Evolutionary conservation across 2,329 filamentous ascomycete genomes (phyloP).

Genomic region (Claviceps fusiformis): DNA sequence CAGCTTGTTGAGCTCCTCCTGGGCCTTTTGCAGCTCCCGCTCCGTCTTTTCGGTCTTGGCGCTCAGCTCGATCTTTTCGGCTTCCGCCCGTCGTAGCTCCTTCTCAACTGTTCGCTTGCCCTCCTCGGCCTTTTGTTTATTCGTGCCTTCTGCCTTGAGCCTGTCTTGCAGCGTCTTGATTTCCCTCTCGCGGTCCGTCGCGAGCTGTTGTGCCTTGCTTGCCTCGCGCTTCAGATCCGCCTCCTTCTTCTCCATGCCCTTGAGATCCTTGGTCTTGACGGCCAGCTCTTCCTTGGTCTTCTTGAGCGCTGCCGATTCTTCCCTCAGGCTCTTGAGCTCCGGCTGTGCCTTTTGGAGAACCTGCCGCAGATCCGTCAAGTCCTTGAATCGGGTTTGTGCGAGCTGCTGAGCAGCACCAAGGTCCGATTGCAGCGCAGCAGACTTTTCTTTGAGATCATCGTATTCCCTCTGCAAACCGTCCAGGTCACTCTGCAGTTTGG

Average conservation of each 20-base stretch:
- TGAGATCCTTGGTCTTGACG: slow-evolving; percentile 44
- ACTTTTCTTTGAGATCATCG: slow-evolving; percentile 57
- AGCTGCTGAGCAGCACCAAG: slow-evolving; percentile 75
- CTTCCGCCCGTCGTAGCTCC: slow-evolving; percentile 65
- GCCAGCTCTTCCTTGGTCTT: slow-evolving; percentile 61
- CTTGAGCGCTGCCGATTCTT: slow-evolving; percentile 65
- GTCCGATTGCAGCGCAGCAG: slow-evolving; percentile 62
- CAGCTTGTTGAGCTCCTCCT: slow-evolving; percentile 59
- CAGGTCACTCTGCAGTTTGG: slow-evolving; percentile 49
- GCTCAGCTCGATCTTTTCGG: slow-evolving; percentile 63
- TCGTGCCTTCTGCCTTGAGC: slow-evolving; percentile 58
- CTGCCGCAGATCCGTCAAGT: slow-evolving; percentile 67
- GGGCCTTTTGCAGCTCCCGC: slow-evolving; percentile 55
- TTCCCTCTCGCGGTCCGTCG: slow-evolving; percentile 63
- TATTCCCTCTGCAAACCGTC: slow-evolving; percentile 38
- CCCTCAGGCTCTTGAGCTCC: slow-evolving; percentile 65
- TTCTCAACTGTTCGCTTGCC: slow-evolving; percentile 59
- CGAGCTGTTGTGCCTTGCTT: slow-evolving; percentile 52
- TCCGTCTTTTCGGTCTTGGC: slow-evolving; percentile 58
- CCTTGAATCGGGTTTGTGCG: slow-evolving; percentile 76
- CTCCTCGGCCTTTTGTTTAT: slow-evolving; percentile 64
- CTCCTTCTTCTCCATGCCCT: slow-evolving; percentile 66
- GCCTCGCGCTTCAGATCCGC: slow-evolving; percentile 70
- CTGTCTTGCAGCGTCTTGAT: slow-evolving; percentile 67
- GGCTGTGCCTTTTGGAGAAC: slow-evolving; percentile 74